phyloP scores from a whole-genome alignment of 2,329 filamentous ascomycete species.

The Huntiella omanensis region DNA sequence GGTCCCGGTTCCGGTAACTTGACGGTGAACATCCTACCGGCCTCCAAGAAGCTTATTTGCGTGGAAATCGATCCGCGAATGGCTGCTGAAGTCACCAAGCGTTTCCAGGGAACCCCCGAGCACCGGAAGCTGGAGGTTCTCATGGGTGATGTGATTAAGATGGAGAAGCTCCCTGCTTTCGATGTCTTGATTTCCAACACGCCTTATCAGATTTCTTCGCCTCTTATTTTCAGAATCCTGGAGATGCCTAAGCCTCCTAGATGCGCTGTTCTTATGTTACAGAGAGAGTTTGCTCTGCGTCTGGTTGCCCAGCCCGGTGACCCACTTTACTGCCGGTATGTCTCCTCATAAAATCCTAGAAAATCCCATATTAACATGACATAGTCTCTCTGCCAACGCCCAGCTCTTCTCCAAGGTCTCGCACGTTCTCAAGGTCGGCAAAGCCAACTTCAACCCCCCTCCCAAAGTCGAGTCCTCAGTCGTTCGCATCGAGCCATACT shows the following conservation, averaged over 20 bases:
- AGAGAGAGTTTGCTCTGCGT: slow-evolving; percentile 82
- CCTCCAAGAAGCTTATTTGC: slow-evolving; percentile 62
- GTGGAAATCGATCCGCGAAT: slow-evolving; percentile 92
- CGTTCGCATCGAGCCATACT: slow-evolving; percentile 74
- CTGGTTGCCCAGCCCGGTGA: slow-evolving; percentile 78
- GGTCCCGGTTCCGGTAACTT: slow-evolving; percentile 79
- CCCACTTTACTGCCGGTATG: slow-evolving; percentile 57
- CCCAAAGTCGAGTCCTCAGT: slow-evolving; percentile 85
- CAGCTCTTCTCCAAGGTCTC: slow-evolving; percentile 60
- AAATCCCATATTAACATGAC: background rate
- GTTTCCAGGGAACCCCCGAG: slow-evolving; percentile 74
- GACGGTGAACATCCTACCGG: slow-evolving; percentile 74
- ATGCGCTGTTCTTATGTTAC: slow-evolving; percentile 83
- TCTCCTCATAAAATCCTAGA: background rate
- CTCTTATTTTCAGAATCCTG: slow-evolving; percentile 78
- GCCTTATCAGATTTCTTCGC: slow-evolving; percentile 68
- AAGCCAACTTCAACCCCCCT: slow-evolving; percentile 91
- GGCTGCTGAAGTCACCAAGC: slow-evolving; percentile 86
- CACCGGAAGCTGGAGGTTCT: slow-evolving; percentile 74
- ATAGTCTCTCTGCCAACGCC: slow-evolving; percentile 61
- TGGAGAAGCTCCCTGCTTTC: slow-evolving; percentile 53
- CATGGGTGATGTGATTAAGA: slow-evolving; percentile 81
- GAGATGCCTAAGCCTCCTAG: slow-evolving; percentile 65
- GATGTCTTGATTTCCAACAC: slow-evolving; percentile 62
- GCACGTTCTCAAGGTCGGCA: slow-evolving; percentile 82